These are phyloP conservation scores for Aspergillus sp. DNA, from an alignment of 2,329 filamentous ascomycete genomes.

Conservation along the genomic window DNA sequence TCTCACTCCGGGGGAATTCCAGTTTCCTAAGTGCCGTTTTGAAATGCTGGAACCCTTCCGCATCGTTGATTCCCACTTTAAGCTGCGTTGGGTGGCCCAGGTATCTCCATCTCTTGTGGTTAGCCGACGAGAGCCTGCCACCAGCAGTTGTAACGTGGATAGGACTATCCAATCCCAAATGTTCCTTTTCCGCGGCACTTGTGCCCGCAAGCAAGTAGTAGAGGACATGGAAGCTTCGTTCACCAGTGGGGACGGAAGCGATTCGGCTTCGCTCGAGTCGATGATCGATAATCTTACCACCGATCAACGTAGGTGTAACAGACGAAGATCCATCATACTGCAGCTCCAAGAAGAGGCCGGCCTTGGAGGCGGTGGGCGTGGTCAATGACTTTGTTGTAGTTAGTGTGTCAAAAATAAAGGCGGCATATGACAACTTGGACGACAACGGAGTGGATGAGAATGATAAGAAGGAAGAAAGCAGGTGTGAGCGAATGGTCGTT, in stretches of 20 bases:
- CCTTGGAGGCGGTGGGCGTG: constrained; percentile 92
- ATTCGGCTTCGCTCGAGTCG: constrained; percentile 90
- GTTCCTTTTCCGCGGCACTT: constrained; percentile 84
- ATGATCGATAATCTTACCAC: constrained; percentile 93
- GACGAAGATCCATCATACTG: constrained; percentile 92
- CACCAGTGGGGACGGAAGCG: constrained; percentile 88
- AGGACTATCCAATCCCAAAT: constrained; percentile 69
- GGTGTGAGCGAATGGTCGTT: constrained; percentile 88
- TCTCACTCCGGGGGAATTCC: constrained; percentile 89
- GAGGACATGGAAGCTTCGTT: constrained; percentile 93
- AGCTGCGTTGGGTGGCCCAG: constrained; percentile 95
- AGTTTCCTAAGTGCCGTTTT: constrained; percentile 93
- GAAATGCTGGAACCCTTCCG: constrained; percentile 95
- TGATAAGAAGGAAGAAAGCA: constrained; percentile 81
- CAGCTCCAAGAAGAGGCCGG: constrained; percentile 91
- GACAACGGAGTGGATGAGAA: constrained; percentile 93
- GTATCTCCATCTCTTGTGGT: constrained; percentile 91
- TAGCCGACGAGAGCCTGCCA: constrained; percentile 59
- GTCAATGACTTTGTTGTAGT: constrained; percentile 97
- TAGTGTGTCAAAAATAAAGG: constrained; percentile 93
- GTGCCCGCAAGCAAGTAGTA: constrained; percentile 96
- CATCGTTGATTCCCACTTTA: constrained; percentile 95
- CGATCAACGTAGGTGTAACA: constrained; percentile 83
- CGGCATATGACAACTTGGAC: constrained; percentile 87
- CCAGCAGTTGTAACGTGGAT: constrained; percentile 44